Evolutionary conservation across 805 yeast species (phyloP).

Genomic region (Candida fluviatilis): DNA sequence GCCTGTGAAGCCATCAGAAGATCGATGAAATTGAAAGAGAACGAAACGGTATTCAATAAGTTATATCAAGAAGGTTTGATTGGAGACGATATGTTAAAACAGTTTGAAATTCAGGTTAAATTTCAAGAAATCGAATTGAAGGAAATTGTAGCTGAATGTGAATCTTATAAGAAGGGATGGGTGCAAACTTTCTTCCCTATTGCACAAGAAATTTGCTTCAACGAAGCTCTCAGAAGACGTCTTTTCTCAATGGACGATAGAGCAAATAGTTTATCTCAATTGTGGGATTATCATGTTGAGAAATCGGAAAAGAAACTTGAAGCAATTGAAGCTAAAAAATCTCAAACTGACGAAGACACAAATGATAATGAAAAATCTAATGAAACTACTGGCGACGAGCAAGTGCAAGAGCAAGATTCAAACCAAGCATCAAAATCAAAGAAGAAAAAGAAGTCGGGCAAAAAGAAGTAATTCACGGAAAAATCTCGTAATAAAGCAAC

Average conservation of each 20-base stretch:
- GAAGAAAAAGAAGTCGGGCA: conserved; percentile 8
- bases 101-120: conserved; percentile 73
- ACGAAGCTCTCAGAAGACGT: conserved; percentile 86
- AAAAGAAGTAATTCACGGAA: conserved; percentile 6
- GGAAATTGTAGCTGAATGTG: conserved; percentile 73
- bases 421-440: conserved; percentile 4
- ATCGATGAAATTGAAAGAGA: conserved; percentile 76
- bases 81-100: conserved; percentile 84
- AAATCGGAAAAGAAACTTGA: conserved; percentile 11
- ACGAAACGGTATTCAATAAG: conserved; percentile 61
- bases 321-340: conserved; percentile 5
- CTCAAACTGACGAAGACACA: background rate
- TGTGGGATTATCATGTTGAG: conserved; percentile 32
- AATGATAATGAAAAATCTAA: background rate
- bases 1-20: conserved; percentile 88
- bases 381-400: conserved; percentile 3
- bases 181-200: conserved; percentile 67
- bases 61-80: conserved; percentile 85
- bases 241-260: conserved; percentile 42
- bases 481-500: no score
- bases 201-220: conserved; percentile 86
- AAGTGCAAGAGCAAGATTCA: background rate
- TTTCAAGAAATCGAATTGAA: conserved; percentile 77
- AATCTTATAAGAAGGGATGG: conserved; percentile 74
- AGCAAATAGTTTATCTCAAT: conserved; percentile 23